Conservation (phyloP, 176 grass and related monocot species). For the Triticum monococcum region DNA sequence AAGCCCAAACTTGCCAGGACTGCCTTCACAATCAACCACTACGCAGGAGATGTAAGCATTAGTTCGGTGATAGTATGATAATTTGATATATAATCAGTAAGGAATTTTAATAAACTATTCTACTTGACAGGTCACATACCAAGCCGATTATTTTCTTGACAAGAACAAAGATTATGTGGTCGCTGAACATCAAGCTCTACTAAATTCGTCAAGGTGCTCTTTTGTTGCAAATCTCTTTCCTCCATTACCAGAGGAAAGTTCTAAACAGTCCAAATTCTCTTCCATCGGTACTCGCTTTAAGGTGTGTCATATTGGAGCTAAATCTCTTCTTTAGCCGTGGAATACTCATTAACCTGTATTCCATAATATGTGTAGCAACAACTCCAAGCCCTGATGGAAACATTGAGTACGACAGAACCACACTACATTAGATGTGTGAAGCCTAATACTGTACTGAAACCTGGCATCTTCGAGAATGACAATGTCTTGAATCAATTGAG, state of each 20-base stretch:
- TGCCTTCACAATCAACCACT: constrained; percentile 92
- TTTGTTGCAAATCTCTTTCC: constrained; percentile 94
- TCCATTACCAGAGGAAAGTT: constrained; percentile 79
- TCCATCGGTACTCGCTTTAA: constrained; percentile 97
- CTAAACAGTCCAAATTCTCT: constrained; percentile 97
- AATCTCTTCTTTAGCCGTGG: constrained; percentile 31
- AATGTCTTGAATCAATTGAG: constrained; percentile 91
- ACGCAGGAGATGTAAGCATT: constrained; percentile 96
- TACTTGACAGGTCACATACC: constrained; percentile 77
- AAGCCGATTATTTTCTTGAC: constrained; percentile 92
- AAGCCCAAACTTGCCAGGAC: constrained; percentile 93
- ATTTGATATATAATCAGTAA: background rate
- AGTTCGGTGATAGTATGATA: constrained; percentile 15
- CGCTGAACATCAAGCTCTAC: constrained; percentile 91
- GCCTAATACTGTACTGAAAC: constrained; percentile 85
- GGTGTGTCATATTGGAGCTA: constrained; percentile 55
- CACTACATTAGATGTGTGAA: constrained; percentile 99
- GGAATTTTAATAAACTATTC: constrained; percentile 9
- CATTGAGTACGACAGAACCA: constrained; percentile 85
- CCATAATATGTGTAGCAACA: constrained; percentile 78
- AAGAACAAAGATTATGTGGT: constrained; percentile 99
- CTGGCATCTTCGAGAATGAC: constrained; percentile 84
- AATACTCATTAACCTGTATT: constrained; percentile 28
- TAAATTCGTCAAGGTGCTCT: constrained; percentile 75
- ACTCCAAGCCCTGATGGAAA: constrained; percentile 98